Base-by-base conservation (phyloP, 345 rosid species). In the Eucalyptus leucophloia region DNA sequence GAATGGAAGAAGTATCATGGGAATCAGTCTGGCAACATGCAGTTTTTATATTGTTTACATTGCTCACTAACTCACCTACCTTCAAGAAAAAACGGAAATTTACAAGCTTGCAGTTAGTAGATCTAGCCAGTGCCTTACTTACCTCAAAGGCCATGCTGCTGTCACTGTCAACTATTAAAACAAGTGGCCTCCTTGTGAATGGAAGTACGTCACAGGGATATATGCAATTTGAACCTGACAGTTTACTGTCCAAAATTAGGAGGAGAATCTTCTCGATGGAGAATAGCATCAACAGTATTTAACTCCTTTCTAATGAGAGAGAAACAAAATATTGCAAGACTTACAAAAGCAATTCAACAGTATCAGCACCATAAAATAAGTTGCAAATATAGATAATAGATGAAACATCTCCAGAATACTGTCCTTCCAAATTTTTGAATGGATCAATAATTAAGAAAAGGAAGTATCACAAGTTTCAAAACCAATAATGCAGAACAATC, bases 121-220 rank as follows among this genome's bases (percentile, higher is more conserved):
- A 60, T 19, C 51, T 44, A 34, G 26, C 19, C 8, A 24, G 51
- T 83, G 28, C 62, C 30, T 89, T 32, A 90, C 91, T 94, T 90
- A 92, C 99, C 96, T 94, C 95, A 89, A 96, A 97, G 86, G 92
- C 93, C 89, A 93, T 92, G 88, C 97, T 96, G 93, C 90, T 89
- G 87, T 96, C 97, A 90, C 99, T 96, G 94, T 96, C 99, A 87
- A 96, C 92, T 85, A 97, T 90, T 88, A 96, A 90, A 92, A 97
- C 95, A 42, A 96, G 98, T 67, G 99, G 97, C 91, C 93, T 95
- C 92, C 99, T 95, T 72, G 99, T 96, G 92, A 97, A 97, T 89
- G 99, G 99, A 93, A 96, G 93, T 88, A 97, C 90, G 94, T 97
- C 98, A 89, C 94, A 90, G 65, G 99, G 99, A 90, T 96, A 96